Evolutionary conservation across 306 rosid species (phyloP).

Genomic region (Oemleria cerasiformis): DNA sequence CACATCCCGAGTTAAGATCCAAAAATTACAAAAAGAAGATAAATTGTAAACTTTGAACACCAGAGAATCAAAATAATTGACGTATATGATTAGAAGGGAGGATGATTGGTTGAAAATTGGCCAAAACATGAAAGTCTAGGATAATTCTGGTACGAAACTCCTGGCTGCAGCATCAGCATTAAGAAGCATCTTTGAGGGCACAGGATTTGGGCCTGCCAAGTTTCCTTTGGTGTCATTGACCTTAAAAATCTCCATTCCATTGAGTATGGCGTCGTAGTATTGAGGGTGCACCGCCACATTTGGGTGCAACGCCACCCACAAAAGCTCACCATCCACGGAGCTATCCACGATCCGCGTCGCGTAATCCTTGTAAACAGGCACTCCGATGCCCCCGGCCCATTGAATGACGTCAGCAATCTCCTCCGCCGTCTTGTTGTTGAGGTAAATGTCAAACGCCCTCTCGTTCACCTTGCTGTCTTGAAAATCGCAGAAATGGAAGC

Average conservation of each 20-base stretch:
- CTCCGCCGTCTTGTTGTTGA: constrained; percentile 43
- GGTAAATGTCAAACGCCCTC: constrained; percentile 39
- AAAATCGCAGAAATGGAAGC: constrained; percentile 55
- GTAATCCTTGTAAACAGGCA: constrained; percentile 40
- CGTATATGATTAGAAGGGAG: neutral
- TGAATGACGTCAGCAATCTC: constrained; percentile 34
- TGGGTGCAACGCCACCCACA: constrained; percentile 46
- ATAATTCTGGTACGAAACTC: neutral
- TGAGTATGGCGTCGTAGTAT: constrained; percentile 37
- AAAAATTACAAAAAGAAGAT: neutral
- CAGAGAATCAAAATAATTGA: neutral
- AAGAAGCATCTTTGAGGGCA: constrained; percentile 32
- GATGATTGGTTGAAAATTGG: neutral
- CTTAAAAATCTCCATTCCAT: constrained; percentile 50
- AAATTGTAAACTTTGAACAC: neutral
- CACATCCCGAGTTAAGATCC: too few species aligned
- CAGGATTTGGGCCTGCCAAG: constrained; percentile 37
- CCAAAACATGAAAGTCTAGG: neutral
- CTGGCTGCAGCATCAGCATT: constrained; percentile 16
- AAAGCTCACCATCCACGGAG: constrained; percentile 18
- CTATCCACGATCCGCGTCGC: constrained; percentile 22
- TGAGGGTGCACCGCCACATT: constrained; percentile 25
- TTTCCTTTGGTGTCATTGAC: constrained; percentile 24
- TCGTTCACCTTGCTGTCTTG: constrained; percentile 23
- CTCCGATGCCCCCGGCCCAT: constrained; percentile 34